Base-by-base conservation (phyloP, 208 protist genomes). In the Borovskyia barvae region DNA sequence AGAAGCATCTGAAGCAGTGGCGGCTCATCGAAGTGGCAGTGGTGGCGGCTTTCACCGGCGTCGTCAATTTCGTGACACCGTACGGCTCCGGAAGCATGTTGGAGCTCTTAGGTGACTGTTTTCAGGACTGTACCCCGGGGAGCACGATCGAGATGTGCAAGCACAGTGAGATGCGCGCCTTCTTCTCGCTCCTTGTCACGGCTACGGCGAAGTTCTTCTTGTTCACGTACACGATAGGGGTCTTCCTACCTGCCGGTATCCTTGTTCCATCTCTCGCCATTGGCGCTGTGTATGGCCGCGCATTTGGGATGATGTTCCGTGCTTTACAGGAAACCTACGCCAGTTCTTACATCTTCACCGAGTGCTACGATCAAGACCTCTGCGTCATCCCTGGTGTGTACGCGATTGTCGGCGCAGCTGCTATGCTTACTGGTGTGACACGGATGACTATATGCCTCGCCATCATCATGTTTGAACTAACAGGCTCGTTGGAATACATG, bases 391-490 rank as follows among this genome's bases (percentile, higher is more conserved):
- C 93, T 0, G 94, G 90, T n/a, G 76, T 87, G 17, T 97, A 96
- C 47, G 91, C 94, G 0, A 85, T 98, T 26, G 93, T 98, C 8
- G 96, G 96, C 30, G 90, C 95, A 0, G 92, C 90, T 0, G 73
- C 90, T 8, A 66, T 98, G 47, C 74, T 98, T 39, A 95, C 91
- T 8, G 96, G 95, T 19, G 93, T 98, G 2, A 93, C 86, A 12
- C 80, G 92, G 41, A 95, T 98, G 79, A 95, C 93, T 5, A 84
- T 98, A 24, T 95, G 80, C 50, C 82, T 98, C 2, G 92, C 85
- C 3, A 93, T 98, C 33, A 98, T 98, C 61, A 78, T 98, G 59
- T 90, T 98, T 48, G 95, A 98, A 55, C 64, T 95, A 32, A 95
- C 90, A 19, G 92, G 88, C 41, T 92, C 88, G 41, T 62, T 94